These are phyloP conservation scores for Sclerotinia trifoliorum DNA, from an alignment of 2,329 filamentous ascomycete species.

Conservation along the genomic window DNA sequence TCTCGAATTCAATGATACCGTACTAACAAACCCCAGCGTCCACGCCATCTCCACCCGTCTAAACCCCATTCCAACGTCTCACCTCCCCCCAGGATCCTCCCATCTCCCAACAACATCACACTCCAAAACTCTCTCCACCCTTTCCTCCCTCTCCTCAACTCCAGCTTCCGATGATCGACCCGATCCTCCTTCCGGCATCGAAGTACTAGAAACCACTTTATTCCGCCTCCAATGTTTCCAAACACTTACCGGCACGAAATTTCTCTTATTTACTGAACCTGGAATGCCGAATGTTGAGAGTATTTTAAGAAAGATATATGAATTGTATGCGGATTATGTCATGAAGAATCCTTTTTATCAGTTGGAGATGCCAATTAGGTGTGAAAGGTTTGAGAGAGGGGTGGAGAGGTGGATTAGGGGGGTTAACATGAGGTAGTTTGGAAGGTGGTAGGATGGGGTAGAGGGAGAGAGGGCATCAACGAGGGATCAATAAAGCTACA, in stretches of 20 bases:
- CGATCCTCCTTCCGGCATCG: conserved; percentile 72
- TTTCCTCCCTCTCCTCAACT: conserved; percentile 51
- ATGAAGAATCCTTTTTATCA: conserved; percentile 99
- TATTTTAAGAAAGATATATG: conserved; percentile 82
- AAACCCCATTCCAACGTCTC: conserved; percentile 18
- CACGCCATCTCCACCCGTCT: conserved; percentile 54
- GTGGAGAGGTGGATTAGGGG: conserved; percentile 76
- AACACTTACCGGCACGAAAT: conserved; percentile 92
- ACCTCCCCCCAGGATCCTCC: conserved; percentile 12
- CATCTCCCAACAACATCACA: conserved; percentile 52
- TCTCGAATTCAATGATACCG: background rate
- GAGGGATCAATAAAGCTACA: background rate
- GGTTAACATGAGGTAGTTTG: conserved; percentile 50
- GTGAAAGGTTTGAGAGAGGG: conserved; percentile 91
- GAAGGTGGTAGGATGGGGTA: background rate
- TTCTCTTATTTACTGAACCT: conserved; percentile 89
- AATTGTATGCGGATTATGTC: conserved; percentile 93
- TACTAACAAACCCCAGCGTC: conserved; percentile 48
- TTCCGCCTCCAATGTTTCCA: conserved; percentile 96
- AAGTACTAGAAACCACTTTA: conserved; percentile 89
- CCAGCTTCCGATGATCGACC: conserved; percentile 49
- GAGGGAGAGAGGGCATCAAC: background rate
- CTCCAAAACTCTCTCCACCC: conserved; percentile 64
- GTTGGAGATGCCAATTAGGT: conserved; percentile 93
- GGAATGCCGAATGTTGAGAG: conserved; percentile 72